Percentiles rank a stretch among this genome's conserved stretches.
These are phyloP conservation scores for Climacium dendroides DNA, from an alignment of 225 moss, liverwort and hornwort species.

Conservation along the genomic window DNA sequence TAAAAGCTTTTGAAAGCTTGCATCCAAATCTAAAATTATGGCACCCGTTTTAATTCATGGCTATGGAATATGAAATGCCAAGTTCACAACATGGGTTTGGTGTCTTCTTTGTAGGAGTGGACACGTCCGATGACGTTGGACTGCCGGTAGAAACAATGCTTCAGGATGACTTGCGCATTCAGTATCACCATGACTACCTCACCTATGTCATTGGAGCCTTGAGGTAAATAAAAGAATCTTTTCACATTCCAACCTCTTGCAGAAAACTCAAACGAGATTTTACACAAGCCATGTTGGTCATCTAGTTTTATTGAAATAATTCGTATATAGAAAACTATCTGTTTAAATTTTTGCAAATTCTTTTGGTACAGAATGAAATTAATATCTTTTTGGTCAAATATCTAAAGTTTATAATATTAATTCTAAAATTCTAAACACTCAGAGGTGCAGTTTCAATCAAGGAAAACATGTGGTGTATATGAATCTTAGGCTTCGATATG, in stretches of 20 bases:
- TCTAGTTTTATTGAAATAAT: neutral
- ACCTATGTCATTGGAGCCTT: conserved; percentile 6
- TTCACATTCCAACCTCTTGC: neutral
- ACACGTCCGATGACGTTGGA: neutral
- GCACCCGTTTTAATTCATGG: neutral
- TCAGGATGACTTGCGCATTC: conserved; percentile 23
- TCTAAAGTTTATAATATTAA: neutral
- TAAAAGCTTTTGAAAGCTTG: neutral
- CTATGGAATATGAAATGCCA: neutral
- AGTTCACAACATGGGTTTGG: neutral
- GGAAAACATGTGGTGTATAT: neutral
- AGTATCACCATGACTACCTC: conserved; percentile 37
- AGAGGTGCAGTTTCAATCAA: no score
- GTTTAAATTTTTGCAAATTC: neutral
- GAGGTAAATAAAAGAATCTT: neutral
- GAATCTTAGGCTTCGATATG: neutral
- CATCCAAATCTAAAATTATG: neutral
- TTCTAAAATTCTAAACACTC: neutral
- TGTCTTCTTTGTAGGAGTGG: conserved; percentile 9
- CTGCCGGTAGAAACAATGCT: conserved; percentile 2
- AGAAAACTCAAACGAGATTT: neutral
- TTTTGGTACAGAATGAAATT: neutral
- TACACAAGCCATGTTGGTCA: neutral
- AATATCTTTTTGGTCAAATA: neutral
- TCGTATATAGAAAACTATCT: neutral